Evolutionary conservation across 2,329 filamentous ascomycete species (phyloP), one percentile per base, ranked within the genome.

Genomic region (Sporothrix curviconia): DNA sequence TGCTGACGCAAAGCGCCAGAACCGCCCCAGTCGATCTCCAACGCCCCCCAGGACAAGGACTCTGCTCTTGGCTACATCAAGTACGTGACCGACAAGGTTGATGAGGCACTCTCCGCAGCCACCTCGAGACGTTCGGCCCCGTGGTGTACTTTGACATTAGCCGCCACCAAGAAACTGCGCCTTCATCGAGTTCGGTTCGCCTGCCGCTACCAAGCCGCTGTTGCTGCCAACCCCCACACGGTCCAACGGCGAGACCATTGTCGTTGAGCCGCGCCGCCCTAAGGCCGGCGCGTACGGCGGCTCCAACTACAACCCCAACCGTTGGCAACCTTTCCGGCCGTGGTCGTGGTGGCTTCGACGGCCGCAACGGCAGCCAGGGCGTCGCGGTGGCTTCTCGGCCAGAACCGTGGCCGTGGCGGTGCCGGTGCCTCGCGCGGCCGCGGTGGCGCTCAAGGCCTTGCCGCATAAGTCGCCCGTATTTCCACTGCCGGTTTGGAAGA

Each of bases 151-250:
- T 92, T 63, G 89, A 91, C 58, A 82, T 92, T 66, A 91, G 89
- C 74, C 85, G 88, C n/a, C 60, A 75, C 82, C 66, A 96, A 96
- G n/a, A 92, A 96, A 94, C 80, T 96, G 91, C 68, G 94, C 94
- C 25, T 97, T 97, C 69, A 90, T 96, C 60, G 94, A 99, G 72
- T 99, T 94, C 73, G 87, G 85, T 68, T 88, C 86, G 47, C 70
- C 83, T 22, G 84, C 91, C 56, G 84, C 47, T 96, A 95, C 74
- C 82, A 90, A 71, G 87, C 89, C 61, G 94, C 94, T 43, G 80
- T 90, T 37, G 82, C 82, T 60, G 87, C 86, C 65, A 97, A 95
- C 76, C 92, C 92, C 36, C 90, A 95, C 74, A 81, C 82, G 44
- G 83, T 99, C n/a, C 62, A 89, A 87, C 66, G 87, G 85, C 64